Conservation (phyloP, 345 rosid species). For the Cardamine resedifolia region DNA sequence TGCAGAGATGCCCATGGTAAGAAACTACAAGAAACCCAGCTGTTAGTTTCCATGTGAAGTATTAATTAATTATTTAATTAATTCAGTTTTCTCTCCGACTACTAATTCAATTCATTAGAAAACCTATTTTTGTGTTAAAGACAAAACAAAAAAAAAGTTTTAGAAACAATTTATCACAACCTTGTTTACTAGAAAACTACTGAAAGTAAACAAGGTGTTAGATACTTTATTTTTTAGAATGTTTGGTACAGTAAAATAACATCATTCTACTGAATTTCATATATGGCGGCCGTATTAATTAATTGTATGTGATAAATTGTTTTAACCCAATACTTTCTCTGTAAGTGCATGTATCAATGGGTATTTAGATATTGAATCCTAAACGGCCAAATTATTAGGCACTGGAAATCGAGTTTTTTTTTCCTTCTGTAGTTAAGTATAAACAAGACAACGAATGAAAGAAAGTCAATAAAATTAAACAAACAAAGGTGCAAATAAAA, state of each 20-base stretch:
- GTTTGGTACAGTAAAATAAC: too few relatives aligned
- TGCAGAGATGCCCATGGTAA: constrained; percentile 38
- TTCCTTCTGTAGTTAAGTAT: background rate
- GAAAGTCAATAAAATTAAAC: background rate
- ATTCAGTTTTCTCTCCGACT: background rate
- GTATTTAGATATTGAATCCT: background rate
- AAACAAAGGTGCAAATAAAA: background rate
- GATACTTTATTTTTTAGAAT: too few relatives aligned
- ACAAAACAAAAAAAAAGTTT: too few relatives aligned
- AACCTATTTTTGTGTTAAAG: too few relatives aligned
- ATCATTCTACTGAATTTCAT: too few relatives aligned
- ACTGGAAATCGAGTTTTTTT: too few relatives aligned
- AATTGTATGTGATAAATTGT: too few relatives aligned
- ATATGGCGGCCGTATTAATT: too few relatives aligned
- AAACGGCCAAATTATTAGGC: background rate
- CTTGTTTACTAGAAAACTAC: too few relatives aligned
- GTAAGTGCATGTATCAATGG: background rate
- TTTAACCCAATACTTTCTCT: background rate
- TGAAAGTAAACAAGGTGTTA: too few relatives aligned
- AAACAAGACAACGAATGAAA: background rate
- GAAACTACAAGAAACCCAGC: constrained; percentile 32
- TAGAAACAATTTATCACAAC: too few relatives aligned
- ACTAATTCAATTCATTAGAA: background rate
- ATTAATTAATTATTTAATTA: constrained; percentile 19
- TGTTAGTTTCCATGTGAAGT: constrained; percentile 21